Base-by-base conservation (phyloP, 2,329 filamentous ascomycete species). In the Aspergillus terreus region DNA sequence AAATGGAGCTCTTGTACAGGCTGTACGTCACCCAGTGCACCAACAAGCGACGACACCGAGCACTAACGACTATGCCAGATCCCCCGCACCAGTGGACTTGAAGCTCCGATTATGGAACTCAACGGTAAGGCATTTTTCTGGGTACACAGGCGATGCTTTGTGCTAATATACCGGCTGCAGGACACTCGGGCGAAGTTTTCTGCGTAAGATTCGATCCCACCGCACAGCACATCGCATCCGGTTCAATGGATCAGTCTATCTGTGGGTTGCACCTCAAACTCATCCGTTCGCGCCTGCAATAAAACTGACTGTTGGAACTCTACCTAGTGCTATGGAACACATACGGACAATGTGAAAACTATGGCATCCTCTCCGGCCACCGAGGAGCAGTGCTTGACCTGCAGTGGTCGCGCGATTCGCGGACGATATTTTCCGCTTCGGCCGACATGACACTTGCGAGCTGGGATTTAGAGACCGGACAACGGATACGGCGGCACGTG, bases 401-500 rank as follows among this genome's bases (percentile, higher is more conserved):
- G 43, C 91, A 96, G 67, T 99, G 94, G 94, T 96, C 94, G 25
- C 87, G 94, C 68, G 94, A 99, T 75, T 95, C 91, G 17, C 85
- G 88, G 63, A 87, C 92, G 40, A 72, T 99, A 47, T 97, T 92
- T 67, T 94, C 92, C 6, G 92, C 92, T 42, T 96, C 92, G 32
- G 92, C 94, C 59, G 94, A 99, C 69, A 92, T 85, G 82, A 90
- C 92, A 60, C 79, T 97, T 27, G 92, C 92, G 36, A 95, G 90
- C 69, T 99, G 92, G 92, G 92, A 99, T 66, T 75, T 95, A 40
- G 92, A 94, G 59, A 92, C 90, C 0, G 92, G 92, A n/a, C 82
- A 87, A 59, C 84, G 94, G 65, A 95, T 97, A 80, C 87, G 94
- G 57, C 83, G 90, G 65, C 95, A 99, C 66, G 78, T 91, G 10